phyloP scores from a whole-genome alignment of 192 early-diverging fungal species.

The Chytriomyces sp. region DNA sequence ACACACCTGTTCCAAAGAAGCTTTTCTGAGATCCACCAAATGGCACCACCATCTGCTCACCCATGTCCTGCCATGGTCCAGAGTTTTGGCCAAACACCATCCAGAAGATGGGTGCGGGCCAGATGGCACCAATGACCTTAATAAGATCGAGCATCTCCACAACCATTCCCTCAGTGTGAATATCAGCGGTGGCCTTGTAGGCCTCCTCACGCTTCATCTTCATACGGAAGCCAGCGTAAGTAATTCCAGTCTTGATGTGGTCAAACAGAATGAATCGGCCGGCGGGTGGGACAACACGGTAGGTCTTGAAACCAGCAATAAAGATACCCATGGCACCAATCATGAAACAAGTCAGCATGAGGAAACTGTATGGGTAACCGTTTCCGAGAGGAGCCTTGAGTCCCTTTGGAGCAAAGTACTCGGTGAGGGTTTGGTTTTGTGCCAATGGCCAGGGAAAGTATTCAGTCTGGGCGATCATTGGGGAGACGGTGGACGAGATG shows the following conservation, averaged over 20 bases:
- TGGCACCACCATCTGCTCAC: slow-evolving; percentile 41
- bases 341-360: slow-evolving; percentile 51
- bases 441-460: slow-evolving; percentile 3
- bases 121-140: slow-evolving; percentile 39
- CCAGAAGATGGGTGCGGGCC: slow-evolving; percentile 51
- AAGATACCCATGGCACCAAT: slow-evolving; percentile 53
- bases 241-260: slow-evolving; percentile 43
- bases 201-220: slow-evolving; percentile 11
- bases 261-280: slow-evolving; percentile 60
- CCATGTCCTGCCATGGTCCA: slow-evolving; percentile 41
- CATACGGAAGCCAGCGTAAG: slow-evolving; percentile 13
- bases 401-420: background rate
- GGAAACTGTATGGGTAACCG: slow-evolving; percentile 57
- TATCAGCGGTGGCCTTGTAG: slow-evolving; percentile 4
- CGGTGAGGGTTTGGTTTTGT: background rate
- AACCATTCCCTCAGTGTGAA: slow-evolving; percentile 27
- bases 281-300: slow-evolving; percentile 67
- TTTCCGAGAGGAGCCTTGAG: slow-evolving; percentile 31
- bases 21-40: background rate
- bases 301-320: slow-evolving; percentile 51
- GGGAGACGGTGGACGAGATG: slow-evolving; percentile 53
- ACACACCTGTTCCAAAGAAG: slow-evolving; percentile 10
- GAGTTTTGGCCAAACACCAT: slow-evolving; percentile 51
- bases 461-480: slow-evolving; percentile 39
- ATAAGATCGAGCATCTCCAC: slow-evolving; percentile 45